Conservation (phyloP, 2,329 filamentous ascomycete genomes). For the Trichoderma endophyticum region DNA sequence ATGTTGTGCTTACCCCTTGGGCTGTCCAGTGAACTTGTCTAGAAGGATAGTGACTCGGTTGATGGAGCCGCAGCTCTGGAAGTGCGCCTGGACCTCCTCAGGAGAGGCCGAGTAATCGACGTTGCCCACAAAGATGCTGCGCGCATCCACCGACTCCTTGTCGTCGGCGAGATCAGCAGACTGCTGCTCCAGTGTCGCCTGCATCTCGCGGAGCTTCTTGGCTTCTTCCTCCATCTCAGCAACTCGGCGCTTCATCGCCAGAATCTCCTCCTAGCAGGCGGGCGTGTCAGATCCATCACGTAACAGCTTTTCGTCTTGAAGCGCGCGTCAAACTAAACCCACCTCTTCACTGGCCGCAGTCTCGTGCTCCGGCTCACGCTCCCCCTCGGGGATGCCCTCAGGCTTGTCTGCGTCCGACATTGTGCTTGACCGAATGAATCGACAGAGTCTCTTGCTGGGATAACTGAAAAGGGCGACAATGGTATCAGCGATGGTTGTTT, state of each 20-base stretch:
- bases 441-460: constrained; percentile 18
- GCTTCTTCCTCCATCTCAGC: constrained; percentile 91
- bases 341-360: constrained; percentile 36
- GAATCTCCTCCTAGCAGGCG: constrained; percentile 66
- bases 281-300: constrained; percentile 32
- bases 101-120: constrained; percentile 97
- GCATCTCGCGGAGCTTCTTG: constrained; percentile 82
- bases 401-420: constrained; percentile 36
- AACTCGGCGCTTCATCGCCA: constrained; percentile 80
- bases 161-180: constrained; percentile 81
- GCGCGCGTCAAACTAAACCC: constrained; percentile 26
- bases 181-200: constrained; percentile 79
- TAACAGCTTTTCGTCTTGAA: background rate
- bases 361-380: constrained; percentile 31
- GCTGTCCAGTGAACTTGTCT: constrained; percentile 97
- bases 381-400: constrained; percentile 30
- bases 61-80: constrained; percentile 95
- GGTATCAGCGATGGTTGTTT: background rate
- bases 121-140: constrained; percentile 97
- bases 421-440: constrained; percentile 20
- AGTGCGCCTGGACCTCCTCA: constrained; percentile 95
- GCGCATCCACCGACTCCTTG: constrained; percentile 91
- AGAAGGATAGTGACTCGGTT: constrained; percentile 96
- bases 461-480: background rate
- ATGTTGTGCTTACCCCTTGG: constrained; percentile 77